A percentile compares a stretch with the other conserved stretches of the same genome.
Evolutionary conservation across 2,329 filamentous ascomycete species (phyloP).

Genomic region (Apiospora rasikravindrae): DNA sequence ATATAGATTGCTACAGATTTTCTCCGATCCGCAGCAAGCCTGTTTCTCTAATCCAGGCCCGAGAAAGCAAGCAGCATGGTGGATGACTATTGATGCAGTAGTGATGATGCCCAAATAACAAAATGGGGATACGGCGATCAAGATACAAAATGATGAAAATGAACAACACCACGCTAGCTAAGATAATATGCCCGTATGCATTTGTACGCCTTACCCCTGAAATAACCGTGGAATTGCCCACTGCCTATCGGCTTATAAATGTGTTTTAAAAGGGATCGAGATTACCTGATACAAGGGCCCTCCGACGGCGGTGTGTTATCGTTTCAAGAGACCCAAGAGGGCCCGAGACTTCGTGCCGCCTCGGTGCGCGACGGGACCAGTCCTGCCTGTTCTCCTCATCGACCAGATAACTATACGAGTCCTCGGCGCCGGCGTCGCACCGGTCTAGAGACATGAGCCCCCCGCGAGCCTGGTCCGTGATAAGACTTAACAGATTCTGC

Average conservation of each 20-base stretch:
- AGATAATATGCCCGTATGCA: constrained; percentile 9
- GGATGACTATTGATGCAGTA: not conserved
- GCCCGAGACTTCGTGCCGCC: constrained; percentile 32
- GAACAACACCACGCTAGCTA: constrained; percentile 6
- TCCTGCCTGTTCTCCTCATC: constrained; percentile 15
- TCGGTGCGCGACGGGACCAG: constrained; percentile 24
- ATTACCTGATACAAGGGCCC: constrained; percentile 33
- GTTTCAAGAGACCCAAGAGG: constrained; percentile 31
- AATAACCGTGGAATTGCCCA: not conserved
- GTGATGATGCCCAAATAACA: not conserved
- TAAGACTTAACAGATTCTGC: constrained; percentile 70
- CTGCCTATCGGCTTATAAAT: not conserved
- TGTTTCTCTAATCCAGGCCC: not conserved
- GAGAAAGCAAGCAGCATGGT: not conserved
- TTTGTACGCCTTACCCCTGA: constrained; percentile 1
- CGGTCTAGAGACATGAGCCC: constrained; percentile 69
- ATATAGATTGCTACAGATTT: not conserved
- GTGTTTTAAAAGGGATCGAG: constrained; percentile 24
- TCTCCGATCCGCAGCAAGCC: not conserved
- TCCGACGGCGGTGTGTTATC: constrained; percentile 35
- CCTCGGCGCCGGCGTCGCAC: constrained; percentile 44
- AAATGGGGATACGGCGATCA: not conserved
- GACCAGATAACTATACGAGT: constrained; percentile 31
- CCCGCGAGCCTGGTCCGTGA: constrained; percentile 68
- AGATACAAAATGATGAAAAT: not conserved